These are phyloP conservation scores for Phylloporus sp. DNA, from an alignment of 768 basidiomycete genomes.

Conservation along the genomic window DNA sequence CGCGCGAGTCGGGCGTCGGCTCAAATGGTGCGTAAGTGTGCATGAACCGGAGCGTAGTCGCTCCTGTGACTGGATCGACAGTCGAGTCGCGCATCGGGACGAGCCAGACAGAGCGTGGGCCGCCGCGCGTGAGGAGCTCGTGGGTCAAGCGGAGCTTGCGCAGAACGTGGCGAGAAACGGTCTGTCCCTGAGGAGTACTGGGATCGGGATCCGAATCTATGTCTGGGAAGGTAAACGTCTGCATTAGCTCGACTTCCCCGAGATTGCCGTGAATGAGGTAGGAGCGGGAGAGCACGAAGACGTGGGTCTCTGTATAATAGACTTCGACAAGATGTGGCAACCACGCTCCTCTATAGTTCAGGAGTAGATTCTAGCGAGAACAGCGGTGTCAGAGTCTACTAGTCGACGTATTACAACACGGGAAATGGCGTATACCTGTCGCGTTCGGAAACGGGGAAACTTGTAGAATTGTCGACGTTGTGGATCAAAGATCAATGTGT, in stretches of 20 bases:
- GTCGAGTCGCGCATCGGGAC: constrained; percentile 10
- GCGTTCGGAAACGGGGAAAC: constrained; percentile 18
- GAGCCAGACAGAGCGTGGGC: constrained; percentile 7
- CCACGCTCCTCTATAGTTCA: constrained; percentile 18
- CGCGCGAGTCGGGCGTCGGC: neutral
- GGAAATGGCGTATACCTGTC: constrained; percentile 3
- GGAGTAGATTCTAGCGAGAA: constrained; percentile 8
- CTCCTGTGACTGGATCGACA: constrained; percentile 5
- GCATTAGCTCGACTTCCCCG: constrained; percentile 15
- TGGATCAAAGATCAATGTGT: constrained; percentile 16
- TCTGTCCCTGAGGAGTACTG: neutral
- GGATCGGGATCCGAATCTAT: neutral
- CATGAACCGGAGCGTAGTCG: constrained; percentile 23
- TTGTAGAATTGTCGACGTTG: constrained; percentile 16
- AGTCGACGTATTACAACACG: neutral
- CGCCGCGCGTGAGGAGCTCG: constrained; percentile 8
- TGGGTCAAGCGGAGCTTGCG: constrained; percentile 21
- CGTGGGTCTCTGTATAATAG: constrained; percentile 11
- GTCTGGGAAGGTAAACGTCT: constrained; percentile 19
- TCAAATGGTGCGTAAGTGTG: constrained; percentile 6
- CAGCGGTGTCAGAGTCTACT: neutral
- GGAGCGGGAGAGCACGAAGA: constrained; percentile 15
- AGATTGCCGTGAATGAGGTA: constrained; percentile 9
- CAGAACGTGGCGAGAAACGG: neutral
- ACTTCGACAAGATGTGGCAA: constrained; percentile 17